phyloP scores from a whole-genome alignment of 306 rosid genomes.

The Castanea crenata region DNA sequence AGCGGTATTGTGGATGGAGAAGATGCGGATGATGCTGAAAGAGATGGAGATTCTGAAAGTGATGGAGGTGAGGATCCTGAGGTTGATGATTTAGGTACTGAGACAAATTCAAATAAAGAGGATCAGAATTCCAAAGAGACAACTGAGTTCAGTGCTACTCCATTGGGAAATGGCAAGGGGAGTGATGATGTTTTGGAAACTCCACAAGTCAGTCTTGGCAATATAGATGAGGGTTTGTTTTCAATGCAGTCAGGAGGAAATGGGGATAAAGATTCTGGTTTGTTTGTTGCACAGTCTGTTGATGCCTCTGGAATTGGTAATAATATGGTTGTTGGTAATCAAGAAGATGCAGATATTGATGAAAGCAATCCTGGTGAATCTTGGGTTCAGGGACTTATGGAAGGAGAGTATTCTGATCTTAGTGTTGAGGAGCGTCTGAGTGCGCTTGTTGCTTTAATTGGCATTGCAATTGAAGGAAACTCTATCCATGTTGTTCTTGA shows the following conservation, averaged over 20 bases:
- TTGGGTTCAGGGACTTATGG: conserved; percentile 76
- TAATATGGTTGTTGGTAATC: conserved; percentile 19
- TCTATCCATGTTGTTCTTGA: conserved; percentile 62
- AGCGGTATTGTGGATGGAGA: conserved; percentile 49
- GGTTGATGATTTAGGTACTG: conserved; percentile 53
- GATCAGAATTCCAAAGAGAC: conserved; percentile 24
- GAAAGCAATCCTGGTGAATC: conserved; percentile 58
- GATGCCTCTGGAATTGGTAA: conserved; percentile 31
- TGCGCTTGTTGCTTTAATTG: conserved; percentile 62
- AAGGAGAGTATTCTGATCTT: conserved; percentile 76
- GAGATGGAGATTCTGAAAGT: conserved; percentile 70
- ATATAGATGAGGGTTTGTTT: conserved; percentile 28
- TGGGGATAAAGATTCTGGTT: conserved; percentile 25
- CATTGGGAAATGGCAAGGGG: conserved; percentile 27
- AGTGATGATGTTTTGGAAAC: conserved; percentile 22
- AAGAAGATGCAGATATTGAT: conserved; percentile 49
- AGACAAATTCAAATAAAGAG: conserved; percentile 30
- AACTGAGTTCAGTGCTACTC: conserved; percentile 20
- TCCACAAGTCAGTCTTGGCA: conserved; percentile 28
- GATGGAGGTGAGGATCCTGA: conserved; percentile 63
- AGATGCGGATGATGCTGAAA: conserved; percentile 62
- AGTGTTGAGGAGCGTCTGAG: conserved; percentile 78
- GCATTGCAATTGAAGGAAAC: conserved; percentile 68
- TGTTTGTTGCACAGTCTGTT: conserved; percentile 15
- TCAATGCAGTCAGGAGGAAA: conserved; percentile 25